Conservation (phyloP, 176 grass and related monocot genomes). For the Urochloa ruziziensis region DNA sequence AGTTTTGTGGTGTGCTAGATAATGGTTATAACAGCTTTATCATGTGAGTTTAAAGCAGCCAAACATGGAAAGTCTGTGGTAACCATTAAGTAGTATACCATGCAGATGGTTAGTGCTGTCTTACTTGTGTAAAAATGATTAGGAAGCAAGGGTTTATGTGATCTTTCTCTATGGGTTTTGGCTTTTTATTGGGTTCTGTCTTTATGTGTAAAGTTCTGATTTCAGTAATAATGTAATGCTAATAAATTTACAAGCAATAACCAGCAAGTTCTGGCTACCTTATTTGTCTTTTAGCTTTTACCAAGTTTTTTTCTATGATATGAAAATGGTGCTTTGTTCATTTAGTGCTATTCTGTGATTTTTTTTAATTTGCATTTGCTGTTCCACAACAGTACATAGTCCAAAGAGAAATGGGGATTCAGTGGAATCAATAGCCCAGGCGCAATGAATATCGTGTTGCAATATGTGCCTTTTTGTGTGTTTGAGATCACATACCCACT, state of each 20-base stretch:
- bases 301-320: constrained; percentile 1
- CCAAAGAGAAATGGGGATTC: background rate
- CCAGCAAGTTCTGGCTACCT: constrained; percentile 3
- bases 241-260: background rate
- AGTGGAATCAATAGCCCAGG: background rate
- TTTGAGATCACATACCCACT: background rate
- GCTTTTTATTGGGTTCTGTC: background rate
- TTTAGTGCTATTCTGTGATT: background rate
- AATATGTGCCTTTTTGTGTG: background rate
- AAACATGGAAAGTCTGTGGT: constrained; percentile 1
- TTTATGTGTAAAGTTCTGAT: constrained; percentile 19
- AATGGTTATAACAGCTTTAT: background rate
- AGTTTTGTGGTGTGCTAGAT: background rate
- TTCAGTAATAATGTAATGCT: background rate
- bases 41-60: background rate
- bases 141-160: background rate
- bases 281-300: constrained; percentile 8
- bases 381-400: background rate
- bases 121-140: background rate
- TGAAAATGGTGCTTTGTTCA: background rate
- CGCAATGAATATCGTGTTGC: background rate
- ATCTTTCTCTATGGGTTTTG: background rate
- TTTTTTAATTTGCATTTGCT: background rate
- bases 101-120: background rate
- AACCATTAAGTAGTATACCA: background rate